phyloP scores from a whole-genome alignment of 2,329 filamentous ascomycete species.

The Acrodontium crateriforme region DNA sequence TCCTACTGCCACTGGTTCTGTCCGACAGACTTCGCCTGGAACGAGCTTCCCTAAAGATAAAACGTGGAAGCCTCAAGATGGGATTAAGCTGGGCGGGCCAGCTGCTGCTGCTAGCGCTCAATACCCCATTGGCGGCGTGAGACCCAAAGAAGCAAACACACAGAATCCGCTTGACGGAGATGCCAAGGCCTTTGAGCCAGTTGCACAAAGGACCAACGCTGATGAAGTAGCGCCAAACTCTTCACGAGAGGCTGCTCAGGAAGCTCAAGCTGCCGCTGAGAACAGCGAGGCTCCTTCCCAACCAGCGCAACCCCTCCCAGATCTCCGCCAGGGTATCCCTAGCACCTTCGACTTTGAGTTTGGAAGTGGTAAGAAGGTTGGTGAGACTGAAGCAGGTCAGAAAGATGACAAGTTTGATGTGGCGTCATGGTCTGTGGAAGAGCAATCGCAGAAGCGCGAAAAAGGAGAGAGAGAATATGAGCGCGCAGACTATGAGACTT shows the following conservation, averaged over 20 bases:
- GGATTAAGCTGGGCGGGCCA: constrained; percentile 24
- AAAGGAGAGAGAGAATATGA: constrained; percentile 54
- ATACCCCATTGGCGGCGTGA: constrained; percentile 17
- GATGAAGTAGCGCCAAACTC: constrained; percentile 17
- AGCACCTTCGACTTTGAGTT: constrained; percentile 77
- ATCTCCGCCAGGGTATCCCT: constrained; percentile 87
- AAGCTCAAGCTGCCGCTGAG: constrained; percentile 16
- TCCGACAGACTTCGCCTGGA: constrained; percentile 21
- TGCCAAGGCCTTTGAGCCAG: constrained; percentile 12
- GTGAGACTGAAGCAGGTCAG: constrained; percentile 20
- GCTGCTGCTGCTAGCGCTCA: constrained; percentile 7
- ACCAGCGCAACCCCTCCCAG: constrained; percentile 54
- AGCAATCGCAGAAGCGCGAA: constrained; percentile 13
- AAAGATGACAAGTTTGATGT: constrained; percentile 13
- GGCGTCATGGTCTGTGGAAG: constrained; percentile 19
- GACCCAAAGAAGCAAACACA: constrained; percentile 19
- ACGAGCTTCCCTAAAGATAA: constrained; percentile 22
- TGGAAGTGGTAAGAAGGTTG: constrained; percentile 17
- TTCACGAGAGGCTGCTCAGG: constrained; percentile 13
- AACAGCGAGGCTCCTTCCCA: constrained; percentile 10
- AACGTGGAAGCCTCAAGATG: constrained; percentile 28
- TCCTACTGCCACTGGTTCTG: constrained; percentile 10
- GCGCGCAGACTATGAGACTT: constrained; percentile 77
- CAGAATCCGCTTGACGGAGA: constrained; percentile 9
- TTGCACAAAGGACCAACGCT: constrained; percentile 16